Conservation (phyloP, 2,329 filamentous ascomycete species). For the Aspergillus calidoustus region DNA sequence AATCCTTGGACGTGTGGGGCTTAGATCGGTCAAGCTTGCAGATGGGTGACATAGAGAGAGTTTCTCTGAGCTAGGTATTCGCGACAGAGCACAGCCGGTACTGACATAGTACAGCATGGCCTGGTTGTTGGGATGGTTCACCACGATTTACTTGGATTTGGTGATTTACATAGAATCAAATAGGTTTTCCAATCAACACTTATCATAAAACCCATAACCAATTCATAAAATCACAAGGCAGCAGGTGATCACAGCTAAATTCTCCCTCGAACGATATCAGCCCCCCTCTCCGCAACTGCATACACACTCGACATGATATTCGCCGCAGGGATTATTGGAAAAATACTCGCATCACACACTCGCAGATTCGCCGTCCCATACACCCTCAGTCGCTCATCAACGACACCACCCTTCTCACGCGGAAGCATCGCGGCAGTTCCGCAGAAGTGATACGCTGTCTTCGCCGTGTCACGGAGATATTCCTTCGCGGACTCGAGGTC, state of each 20-base stretch:
- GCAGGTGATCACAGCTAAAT: background rate
- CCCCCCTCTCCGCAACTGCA: constrained; percentile 41
- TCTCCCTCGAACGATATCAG: constrained; percentile 24
- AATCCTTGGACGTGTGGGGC: too few relatives aligned
- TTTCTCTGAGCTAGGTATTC: too few relatives aligned
- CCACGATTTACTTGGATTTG: too few relatives aligned
- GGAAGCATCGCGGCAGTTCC: constrained; percentile 37
- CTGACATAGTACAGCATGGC: too few relatives aligned
- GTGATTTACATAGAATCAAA: too few relatives aligned
- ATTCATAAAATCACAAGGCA: background rate
- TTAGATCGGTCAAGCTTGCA: too few relatives aligned
- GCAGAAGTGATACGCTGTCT: constrained; percentile 20
- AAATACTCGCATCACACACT: constrained; percentile 43
- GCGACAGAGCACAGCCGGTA: too few relatives aligned
- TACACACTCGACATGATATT: constrained; percentile 46
- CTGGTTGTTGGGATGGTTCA: too few relatives aligned
- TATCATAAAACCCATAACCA: too few relatives aligned
- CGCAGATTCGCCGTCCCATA: constrained; percentile 40
- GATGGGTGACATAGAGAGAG: too few relatives aligned
- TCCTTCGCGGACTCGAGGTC: constrained; percentile 23
- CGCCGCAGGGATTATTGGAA: constrained; percentile 42
- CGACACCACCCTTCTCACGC: constrained; percentile 35
- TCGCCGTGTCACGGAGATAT: constrained; percentile 7
- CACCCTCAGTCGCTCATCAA: constrained; percentile 35
- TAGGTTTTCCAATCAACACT: too few relatives aligned